Base-by-base conservation (phyloP, 2,329 filamentous ascomycete species). In the Leptographium lundbergii region DNA sequence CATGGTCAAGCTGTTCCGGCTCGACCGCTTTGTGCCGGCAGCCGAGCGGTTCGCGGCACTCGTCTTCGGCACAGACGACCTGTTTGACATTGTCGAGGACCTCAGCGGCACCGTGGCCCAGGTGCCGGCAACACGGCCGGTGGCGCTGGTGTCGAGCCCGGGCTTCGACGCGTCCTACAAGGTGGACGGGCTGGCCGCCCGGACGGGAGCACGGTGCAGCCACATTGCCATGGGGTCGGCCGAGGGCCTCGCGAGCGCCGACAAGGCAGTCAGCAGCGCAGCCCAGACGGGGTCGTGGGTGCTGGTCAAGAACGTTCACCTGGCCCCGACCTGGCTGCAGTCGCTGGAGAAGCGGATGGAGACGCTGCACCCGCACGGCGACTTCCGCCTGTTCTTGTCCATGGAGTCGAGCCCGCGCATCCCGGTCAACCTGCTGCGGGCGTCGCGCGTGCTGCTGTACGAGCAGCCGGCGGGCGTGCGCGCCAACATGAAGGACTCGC, bases 211-310 rank as follows among this genome's bases (percentile, higher is more conserved):
- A 57, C 85, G 82, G 58, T 99, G 94, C 75, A 91, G 91, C 61
- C 96, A 96, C 72, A 96, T 99, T 69, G 95, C 95, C 66, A 99
- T 99, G 94, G 94, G 94, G 68, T 97, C 94, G 53, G 95, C 95
- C 68, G 94, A 99, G 77, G 89, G 91, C 69, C 78, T 95, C 22
- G 85, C 91, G 60, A 94, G 86, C 62, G 94, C 94, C 22, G 94
- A 99, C 77, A 96, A 96, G 73, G 94, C 95, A 34, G 91, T 99
- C 68, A 88, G 84, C 73, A 90, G 91, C 67, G 94, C 94, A 11
- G 92, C 94, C 6, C 89, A 95, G 60, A 88, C 86, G 19, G 94
- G 94, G 65, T 90, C 86, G 29, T 99, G 94, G 94, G 95, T 99
- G 11, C 81, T 99, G 62, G 86, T 99, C 80, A 99, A 99, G 82